phyloP scores from a whole-genome alignment of 2,329 filamentous ascomycete genomes.

The Sphaceloma murrayae region DNA sequence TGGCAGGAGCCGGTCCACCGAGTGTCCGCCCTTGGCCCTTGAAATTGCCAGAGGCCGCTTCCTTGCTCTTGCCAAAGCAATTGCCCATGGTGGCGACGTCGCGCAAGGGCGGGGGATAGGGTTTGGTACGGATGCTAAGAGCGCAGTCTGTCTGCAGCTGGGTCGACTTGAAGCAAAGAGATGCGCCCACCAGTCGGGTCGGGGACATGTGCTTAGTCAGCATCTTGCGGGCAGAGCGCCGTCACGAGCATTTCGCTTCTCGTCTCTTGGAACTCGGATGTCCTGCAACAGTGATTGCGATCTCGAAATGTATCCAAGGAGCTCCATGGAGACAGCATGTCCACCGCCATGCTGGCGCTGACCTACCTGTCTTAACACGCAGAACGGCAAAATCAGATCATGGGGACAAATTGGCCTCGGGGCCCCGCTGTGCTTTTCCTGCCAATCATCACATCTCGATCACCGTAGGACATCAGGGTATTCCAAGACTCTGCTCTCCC shows the following conservation, averaged over 20 bases:
- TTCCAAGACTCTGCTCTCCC: not conserved
- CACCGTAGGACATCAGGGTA: conserved; percentile 15
- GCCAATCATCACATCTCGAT: not conserved
- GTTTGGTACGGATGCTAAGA: too few relatives aligned
- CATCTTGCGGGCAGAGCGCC: too few relatives aligned
- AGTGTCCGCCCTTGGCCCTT: conserved; percentile 63
- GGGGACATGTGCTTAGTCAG: too few relatives aligned
- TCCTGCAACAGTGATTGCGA: too few relatives aligned
- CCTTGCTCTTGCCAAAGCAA: conserved; percentile 61
- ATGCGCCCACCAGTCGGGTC: too few relatives aligned
- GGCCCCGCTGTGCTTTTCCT: too few relatives aligned
- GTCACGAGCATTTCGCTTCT: too few relatives aligned
- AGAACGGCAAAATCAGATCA: conserved; percentile 1
- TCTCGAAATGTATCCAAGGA: too few relatives aligned
- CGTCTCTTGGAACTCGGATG: too few relatives aligned
- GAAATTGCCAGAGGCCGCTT: conserved; percentile 59
- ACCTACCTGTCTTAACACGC: not conserved
- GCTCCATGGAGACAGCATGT: too few relatives aligned
- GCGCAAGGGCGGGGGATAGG: not conserved
- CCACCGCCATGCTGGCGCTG: not conserved
- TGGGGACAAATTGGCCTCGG: not conserved
- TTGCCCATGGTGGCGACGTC: conserved; percentile 59
- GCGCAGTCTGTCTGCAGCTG: too few relatives aligned
- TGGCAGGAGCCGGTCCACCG: conserved; percentile 42
- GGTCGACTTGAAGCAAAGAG: too few relatives aligned